phyloP scores from a whole-genome alignment of 768 basidiomycete species.

The Tylopilus vinaceipallidus region DNA sequence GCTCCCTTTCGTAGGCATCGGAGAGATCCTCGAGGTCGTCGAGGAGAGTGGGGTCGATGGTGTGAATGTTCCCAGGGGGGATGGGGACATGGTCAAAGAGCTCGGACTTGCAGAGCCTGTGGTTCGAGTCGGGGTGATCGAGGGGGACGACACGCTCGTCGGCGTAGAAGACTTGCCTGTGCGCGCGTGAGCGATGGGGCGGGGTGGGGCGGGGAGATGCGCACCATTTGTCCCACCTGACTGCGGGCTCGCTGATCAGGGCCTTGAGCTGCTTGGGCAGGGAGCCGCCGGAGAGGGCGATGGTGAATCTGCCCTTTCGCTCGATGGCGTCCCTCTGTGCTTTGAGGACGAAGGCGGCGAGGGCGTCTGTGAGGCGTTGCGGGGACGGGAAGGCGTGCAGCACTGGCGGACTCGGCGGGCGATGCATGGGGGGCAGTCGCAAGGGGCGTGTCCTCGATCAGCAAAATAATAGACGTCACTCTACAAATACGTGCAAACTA shows the following conservation, averaged over 20 bases:
- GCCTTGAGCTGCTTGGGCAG: slow-evolving; percentile 79
- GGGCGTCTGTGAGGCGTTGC: slow-evolving; percentile 54
- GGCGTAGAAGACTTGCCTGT: slow-evolving; percentile 95
- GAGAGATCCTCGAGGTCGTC: slow-evolving; percentile 78
- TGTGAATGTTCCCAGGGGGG: slow-evolving; percentile 73
- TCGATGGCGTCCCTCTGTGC: slow-evolving; percentile 88
- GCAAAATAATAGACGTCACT: slow-evolving; percentile 23
- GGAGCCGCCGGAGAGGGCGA: slow-evolving; percentile 93
- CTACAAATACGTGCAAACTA: slow-evolving; percentile 26
- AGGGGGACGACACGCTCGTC: slow-evolving; percentile 96
- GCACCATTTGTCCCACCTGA: slow-evolving; percentile 95
- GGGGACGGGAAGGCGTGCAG: slow-evolving; percentile 66
- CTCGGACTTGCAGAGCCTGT: slow-evolving; percentile 64
- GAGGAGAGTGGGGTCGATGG: slow-evolving; percentile 67
- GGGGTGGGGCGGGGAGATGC: slow-evolving; percentile 16
- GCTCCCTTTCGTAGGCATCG: slow-evolving; percentile 77
- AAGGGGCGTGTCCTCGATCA: slow-evolving; percentile 14
- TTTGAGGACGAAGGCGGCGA: slow-evolving; percentile 81
- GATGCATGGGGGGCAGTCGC: slow-evolving; percentile 37
- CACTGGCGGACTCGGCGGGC: slow-evolving; percentile 62
- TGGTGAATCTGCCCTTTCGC: slow-evolving; percentile 86
- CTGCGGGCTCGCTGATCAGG: slow-evolving; percentile 58
- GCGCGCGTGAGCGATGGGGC: not conserved
- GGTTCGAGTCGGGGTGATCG: slow-evolving; percentile 92
- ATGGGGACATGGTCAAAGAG: slow-evolving; percentile 86